Base-by-base conservation (phyloP, 2,329 filamentous ascomycete species). In the Exophiala viscosa region DNA sequence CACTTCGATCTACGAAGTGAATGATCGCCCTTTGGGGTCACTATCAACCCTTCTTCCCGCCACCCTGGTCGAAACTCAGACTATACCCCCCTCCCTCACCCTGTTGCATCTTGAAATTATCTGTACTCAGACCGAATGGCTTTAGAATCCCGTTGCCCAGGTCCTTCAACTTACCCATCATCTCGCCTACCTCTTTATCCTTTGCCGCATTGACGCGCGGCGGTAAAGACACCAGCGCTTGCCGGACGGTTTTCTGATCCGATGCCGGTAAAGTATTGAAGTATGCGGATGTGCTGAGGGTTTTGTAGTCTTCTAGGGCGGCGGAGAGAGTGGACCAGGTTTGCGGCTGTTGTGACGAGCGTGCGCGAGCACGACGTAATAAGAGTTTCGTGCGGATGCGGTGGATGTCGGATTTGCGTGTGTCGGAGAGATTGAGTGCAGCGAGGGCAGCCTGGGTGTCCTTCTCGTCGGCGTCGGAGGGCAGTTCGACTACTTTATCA, bases 101-200 rank as follows among this genome's bases (percentile, higher is more conserved):
- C 70, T 96, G 89, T 23, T 87, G 83, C 78, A 97, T 95, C 59
- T 96, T 84, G 67, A 99, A 97, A 68, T 95, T 96, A 41, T 95
- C 86, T 9, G 93, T 97, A 54, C 87, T 95, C 61, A 99, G 71
- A 1, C 93, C 93, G 74, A 97, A 97, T 0, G 92, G 92, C 67
- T 88, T 95, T 45, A 99, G 69, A 13, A 99, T 83, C 1, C 90
- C 90, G 67, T 99, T 96, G 0, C 93, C 93, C 55, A 99, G 74
- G 71, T 86, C 84, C 67, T 95, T 96, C 63, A 99, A 72, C 74
- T 97, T 96, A 14, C 87, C 88, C 90, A 96, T 95, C 90, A 97
- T 96, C 73, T 99, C 92, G 2, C 81, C 85, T 81, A 93, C 89
- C 71, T 99, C 93, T 62, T 80, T 81, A 65, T 96, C 86, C 71